These are phyloP conservation scores for Lipomyces spencermartinsiae DNA, from an alignment of 805 yeast genomes.

Conservation along the genomic window DNA sequence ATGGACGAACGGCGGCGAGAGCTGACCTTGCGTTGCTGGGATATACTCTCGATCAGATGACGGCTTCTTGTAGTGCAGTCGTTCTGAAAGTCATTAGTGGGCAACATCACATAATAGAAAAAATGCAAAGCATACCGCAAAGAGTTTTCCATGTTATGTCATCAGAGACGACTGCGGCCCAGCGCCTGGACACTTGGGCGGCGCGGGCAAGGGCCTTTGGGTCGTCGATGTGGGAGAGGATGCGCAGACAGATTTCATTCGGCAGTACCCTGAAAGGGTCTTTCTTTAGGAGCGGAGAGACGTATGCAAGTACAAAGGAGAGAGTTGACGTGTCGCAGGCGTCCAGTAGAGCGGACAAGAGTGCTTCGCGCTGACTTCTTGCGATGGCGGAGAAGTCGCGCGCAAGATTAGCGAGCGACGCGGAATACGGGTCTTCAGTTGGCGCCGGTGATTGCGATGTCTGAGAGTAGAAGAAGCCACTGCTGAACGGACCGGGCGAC, in stretches of 20 bases:
- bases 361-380: constrained; percentile 26
- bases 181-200: constrained; percentile 84
- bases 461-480: constrained; percentile 6
- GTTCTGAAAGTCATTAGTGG: constrained; percentile 6
- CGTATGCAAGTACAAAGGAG: constrained; percentile 38
- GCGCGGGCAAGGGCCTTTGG: constrained; percentile 84
- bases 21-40: neutral
- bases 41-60: neutral
- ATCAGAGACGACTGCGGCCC: constrained; percentile 59
- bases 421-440: neutral
- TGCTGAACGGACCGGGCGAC: constrained; percentile 31
- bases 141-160: constrained; percentile 53
- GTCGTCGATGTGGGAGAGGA: constrained; percentile 85
- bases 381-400: constrained; percentile 29
- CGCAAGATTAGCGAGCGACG: constrained; percentile 23
- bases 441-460: neutral
- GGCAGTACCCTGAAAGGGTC: constrained; percentile 65
- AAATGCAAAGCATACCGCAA: constrained; percentile 43
- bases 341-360: constrained; percentile 32
- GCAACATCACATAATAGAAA: neutral
- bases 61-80: constrained; percentile 14
- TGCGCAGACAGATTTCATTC: constrained; percentile 78
- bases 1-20: neutral
- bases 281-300: constrained; percentile 48
- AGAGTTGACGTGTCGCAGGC: constrained; percentile 38